Evolutionary conservation across 2,329 filamentous ascomycete genomes (phyloP), one percentile per base, ranked within the genome.

Genomic region (Colletotrichum eleusines): DNA sequence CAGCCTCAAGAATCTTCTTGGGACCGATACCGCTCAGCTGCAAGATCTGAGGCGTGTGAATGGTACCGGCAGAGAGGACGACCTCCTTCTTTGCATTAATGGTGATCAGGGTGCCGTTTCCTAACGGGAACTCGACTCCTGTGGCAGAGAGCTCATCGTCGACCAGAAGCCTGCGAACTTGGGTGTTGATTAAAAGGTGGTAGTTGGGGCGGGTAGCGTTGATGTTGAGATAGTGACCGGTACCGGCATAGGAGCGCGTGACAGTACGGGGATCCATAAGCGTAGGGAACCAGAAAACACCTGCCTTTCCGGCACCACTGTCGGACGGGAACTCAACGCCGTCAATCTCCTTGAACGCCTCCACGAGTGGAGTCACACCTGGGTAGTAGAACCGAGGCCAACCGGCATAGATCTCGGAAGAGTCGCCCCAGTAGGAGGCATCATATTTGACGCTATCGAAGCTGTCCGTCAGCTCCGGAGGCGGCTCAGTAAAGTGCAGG

Each of bases 21-120:
- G 79, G 77, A 0, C 84, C 84, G 26, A 87, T 80, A 20, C 84
- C 84, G 57, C 82, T 84, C 4, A 82, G 76, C 72, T 85, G 81
- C 2, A 86, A 77, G 0, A 86, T 74, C 48, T 83, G 80, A 50
- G 76, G 83, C 60, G 75, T 84, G 72, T 79, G 76, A 8, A 78
- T 71, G 12, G 80, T 75, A 2, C 81, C 81, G 0, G 80, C 80
- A 4, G 78, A 77, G 4, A 83, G 72, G 33, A 83, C 77, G 18
- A 81, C 78, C 72, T 83, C 81, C 38, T 77, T 76, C 20, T 72
- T 77, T 0, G 78, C 78, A 0, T 60, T 68, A 31, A 78, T 74
- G n/a, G 53, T 68, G 33, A 63, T n/a, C 0, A 69, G 38, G 23
- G 73, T 74, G 58, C 75, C 71, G 7, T 72, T 62, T 1, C 73